phyloP scores from a whole-genome alignment of 345 rosid species.

The Eucalyptus camaldulensis region DNA sequence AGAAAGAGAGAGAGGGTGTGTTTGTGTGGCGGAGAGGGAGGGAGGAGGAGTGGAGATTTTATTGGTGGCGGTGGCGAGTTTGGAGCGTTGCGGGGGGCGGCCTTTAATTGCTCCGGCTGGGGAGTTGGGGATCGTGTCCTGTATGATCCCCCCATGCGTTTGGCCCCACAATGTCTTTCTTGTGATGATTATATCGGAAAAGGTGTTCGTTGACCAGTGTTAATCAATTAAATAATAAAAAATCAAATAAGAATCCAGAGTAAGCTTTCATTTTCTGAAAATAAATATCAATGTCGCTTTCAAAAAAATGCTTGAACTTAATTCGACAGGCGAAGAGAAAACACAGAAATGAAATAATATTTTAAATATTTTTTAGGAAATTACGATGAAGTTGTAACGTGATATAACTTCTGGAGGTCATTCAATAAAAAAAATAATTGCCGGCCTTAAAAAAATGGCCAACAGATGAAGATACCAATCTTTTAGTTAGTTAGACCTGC shows the following conservation, averaged over 20 bases:
- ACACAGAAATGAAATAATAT: rapidly evolving
- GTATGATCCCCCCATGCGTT: background rate
- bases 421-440: background rate
- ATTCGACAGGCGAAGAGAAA: rapidly evolving
- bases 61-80: background rate
- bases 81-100: background rate
- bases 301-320: rapidly evolving
- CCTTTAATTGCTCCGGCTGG: background rate
- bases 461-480: background rate
- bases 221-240: too few relatives aligned
- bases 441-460: background rate
- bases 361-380: too few relatives aligned
- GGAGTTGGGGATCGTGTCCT: background rate
- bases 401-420: background rate
- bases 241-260: rapidly evolving
- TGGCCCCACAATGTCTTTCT: background rate
- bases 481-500: background rate
- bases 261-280: too few relatives aligned
- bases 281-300: too few relatives aligned
- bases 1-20: background rate
- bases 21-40: background rate
- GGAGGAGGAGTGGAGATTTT: background rate
- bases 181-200: background rate
- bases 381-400: rapidly evolving
- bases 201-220: background rate